These are phyloP conservation scores for Candida stauntonica DNA, from an alignment of 805 yeast genomes.

Conservation along the genomic window DNA sequence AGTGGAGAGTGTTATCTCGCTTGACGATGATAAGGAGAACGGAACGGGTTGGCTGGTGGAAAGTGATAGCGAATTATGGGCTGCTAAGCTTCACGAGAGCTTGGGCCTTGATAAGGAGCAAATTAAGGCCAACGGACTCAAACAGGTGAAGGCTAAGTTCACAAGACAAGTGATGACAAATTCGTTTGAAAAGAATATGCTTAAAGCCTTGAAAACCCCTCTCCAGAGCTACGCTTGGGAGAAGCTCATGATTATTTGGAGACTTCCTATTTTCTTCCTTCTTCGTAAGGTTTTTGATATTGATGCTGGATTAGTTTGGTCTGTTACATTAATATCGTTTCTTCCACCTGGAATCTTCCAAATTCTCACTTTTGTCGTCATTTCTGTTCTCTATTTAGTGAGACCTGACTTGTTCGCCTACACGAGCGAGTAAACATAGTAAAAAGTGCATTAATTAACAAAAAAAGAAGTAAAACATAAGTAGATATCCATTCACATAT, in stretches of 20 bases:
- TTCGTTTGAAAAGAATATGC: slow-evolving; percentile 33
- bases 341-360: slow-evolving; percentile 22
- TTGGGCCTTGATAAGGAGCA: slow-evolving; percentile 23
- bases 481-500: slow-evolving; percentile 11
- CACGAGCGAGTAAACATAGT: neutral
- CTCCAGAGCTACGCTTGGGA: slow-evolving; percentile 30
- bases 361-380: slow-evolving; percentile 4
- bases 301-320: slow-evolving; percentile 15
- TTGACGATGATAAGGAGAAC: slow-evolving; percentile 27
- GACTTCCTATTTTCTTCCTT: slow-evolving; percentile 15
- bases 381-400: slow-evolving; percentile 10
- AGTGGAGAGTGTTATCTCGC: slow-evolving; percentile 54
- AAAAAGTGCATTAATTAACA: neutral
- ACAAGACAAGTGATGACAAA: slow-evolving; percentile 37
- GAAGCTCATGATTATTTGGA: slow-evolving; percentile 23
- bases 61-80: slow-evolving; percentile 50
- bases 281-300: slow-evolving; percentile 6
- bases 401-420: slow-evolving; percentile 15
- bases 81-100: slow-evolving; percentile 40
- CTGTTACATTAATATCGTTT: slow-evolving; percentile 13
- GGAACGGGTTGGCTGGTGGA: slow-evolving; percentile 66
- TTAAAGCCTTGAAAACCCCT: slow-evolving; percentile 25
- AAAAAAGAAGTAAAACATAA: neutral
- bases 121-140: slow-evolving; percentile 29
- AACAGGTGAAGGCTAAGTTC: slow-evolving; percentile 30